Evolutionary conservation across 345 rosid genomes (phyloP).

Genomic region (Durio zibethinus): DNA sequence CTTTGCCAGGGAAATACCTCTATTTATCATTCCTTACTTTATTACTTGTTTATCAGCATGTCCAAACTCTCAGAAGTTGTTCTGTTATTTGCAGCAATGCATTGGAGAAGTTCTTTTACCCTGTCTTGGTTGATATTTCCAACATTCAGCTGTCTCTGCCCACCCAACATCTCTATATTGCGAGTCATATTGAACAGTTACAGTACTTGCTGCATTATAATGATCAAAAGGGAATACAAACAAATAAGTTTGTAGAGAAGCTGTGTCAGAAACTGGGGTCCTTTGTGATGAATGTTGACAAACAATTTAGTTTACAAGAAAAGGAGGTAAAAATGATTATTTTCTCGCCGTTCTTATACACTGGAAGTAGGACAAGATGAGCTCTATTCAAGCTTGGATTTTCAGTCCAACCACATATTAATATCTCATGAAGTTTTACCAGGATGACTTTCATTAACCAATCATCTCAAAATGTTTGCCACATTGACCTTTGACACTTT

Average conservation of each 20-base stretch:
- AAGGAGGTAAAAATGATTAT: conserved; percentile 44
- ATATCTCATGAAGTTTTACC: background rate
- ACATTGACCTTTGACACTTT: conserved; percentile 18
- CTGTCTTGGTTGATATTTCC: conserved; percentile 38
- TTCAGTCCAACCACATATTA: background rate
- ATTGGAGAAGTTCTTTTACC: conserved; percentile 52
- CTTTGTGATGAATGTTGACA: conserved; percentile 35
- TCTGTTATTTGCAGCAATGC: conserved; percentile 48
- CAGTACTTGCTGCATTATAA: conserved; percentile 40
- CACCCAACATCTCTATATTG: conserved; percentile 27
- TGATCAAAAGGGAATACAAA: conserved; percentile 22
- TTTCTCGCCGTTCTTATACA: background rate
- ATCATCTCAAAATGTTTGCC: conserved; percentile 5
- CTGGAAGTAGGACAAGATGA: background rate
- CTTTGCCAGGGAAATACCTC: background rate
- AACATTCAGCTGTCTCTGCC: conserved; percentile 22
- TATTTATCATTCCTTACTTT: background rate
- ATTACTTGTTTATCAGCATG: background rate
- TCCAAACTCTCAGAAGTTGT: background rate
- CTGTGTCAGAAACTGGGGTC: conserved; percentile 46
- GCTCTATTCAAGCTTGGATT: background rate
- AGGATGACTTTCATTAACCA: background rate
- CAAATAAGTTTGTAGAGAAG: conserved; percentile 33
- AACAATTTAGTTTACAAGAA: conserved; percentile 49
- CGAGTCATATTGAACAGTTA: conserved; percentile 38